Evolutionary conservation across 2,329 filamentous ascomycete genomes (phyloP).

Genomic region (Bipolaris cookei): DNA sequence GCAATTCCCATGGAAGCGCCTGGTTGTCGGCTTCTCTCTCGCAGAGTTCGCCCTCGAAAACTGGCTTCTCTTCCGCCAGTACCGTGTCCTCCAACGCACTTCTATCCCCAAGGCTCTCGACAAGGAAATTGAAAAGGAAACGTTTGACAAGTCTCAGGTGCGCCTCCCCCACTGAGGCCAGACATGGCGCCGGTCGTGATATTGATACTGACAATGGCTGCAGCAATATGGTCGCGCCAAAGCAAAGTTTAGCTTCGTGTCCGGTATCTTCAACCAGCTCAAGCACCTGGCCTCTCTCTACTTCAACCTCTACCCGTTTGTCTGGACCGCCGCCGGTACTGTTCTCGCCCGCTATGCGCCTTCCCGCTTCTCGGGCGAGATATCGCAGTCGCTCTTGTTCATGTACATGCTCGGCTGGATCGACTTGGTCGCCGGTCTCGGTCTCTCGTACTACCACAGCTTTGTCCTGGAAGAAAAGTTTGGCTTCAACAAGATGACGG

Average conservation of each 20-base stretch:
- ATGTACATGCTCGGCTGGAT: conserved; percentile 85
- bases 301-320: conserved; percentile 85
- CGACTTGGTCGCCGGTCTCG: conserved; percentile 79
- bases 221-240: conserved; percentile 92
- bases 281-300: conserved; percentile 91
- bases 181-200: conserved; percentile 3
- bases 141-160: conserved; percentile 89
- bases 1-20: conserved; percentile 94
- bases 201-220: conserved; percentile 21
- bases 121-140: conserved; percentile 85
- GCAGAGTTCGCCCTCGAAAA: conserved; percentile 91
- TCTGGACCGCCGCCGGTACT: conserved; percentile 83
- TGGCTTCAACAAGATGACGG: conserved; percentile 98
- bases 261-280: conserved; percentile 80
- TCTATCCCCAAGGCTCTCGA: conserved; percentile 85
- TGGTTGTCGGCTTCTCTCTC: conserved; percentile 92
- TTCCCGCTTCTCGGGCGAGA: conserved; percentile 83
- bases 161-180: background rate
- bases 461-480: conserved; percentile 97
- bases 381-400: conserved; percentile 91
- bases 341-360: conserved; percentile 78
- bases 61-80: conserved; percentile 88
- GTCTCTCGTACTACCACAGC: conserved; percentile 86
- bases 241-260: conserved; percentile 84
- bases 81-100: conserved; percentile 79